Evolutionary conservation across 768 basidiomycete species (phyloP), one percentile per base, ranked within the genome.

Genomic region (Pleurotus pulmonarius): DNA sequence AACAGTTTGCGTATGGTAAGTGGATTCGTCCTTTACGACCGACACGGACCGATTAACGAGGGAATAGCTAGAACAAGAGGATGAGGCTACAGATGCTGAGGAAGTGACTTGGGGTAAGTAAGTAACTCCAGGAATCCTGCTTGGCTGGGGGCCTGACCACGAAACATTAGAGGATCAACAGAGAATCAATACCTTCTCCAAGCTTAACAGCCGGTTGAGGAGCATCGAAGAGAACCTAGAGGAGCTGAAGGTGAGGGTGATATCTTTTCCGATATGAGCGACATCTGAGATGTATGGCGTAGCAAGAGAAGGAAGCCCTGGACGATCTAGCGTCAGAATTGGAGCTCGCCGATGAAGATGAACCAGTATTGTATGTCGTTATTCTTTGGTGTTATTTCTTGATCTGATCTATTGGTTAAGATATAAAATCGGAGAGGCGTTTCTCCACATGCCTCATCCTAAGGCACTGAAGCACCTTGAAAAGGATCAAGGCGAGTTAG

Each of bases 231-330:
- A 87, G 59, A 85, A 83, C 54, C 77, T 94, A 26, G 79, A 85
- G 55, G 72, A 72, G 22, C 79, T 94, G 63, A 90, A 90, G 81
- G 94, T 93, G 34, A 15, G 72, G 64, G 9, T 12, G 8, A 22
- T 48, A 29, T 40, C 20, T 51, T 41, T 25, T 9, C 38, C 29
- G 29, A 34, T 34, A 4, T 34, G 9, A 8, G 29, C 29, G 29
- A 11, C 29, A 34, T 34, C 29, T 34, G 29, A 11, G 9, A 34
- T 34, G 9, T 34, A 34, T 34, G 9, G 29, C 53, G 12, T 65
- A 98, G 94, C 86, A 90, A 81, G 94, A 96, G 73, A 95, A 95
- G 72, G 95, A 97, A 63, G 89, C 93, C 2, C 82, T 96, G 12
- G 93, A 96, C 58, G 95, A 98, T 68, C 80, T 97, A 26, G 73